Conservation (phyloP, 2,329 filamentous ascomycete species). For the Cladosporium sp. region DNA sequence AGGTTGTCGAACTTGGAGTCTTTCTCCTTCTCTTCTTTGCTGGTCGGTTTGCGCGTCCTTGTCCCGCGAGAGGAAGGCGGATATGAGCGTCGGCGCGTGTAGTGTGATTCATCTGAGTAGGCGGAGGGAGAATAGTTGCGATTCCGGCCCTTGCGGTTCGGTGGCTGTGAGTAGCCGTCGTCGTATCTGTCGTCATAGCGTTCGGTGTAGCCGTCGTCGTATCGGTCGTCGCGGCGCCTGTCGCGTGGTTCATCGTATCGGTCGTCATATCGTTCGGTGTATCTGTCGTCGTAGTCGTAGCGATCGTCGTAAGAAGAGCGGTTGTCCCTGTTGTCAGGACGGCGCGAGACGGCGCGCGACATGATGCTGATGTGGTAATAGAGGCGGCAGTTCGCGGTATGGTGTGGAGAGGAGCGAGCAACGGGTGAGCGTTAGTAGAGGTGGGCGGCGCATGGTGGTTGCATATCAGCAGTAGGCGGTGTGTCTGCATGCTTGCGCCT, state of each 20-base stretch:
- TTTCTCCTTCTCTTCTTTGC: slow-evolving; percentile 8
- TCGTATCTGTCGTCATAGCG: slow-evolving; percentile 14
- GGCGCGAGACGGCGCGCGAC: slow-evolving; percentile 18
- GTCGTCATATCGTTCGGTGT: slow-evolving; percentile 16
- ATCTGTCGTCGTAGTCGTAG: slow-evolving; percentile 15
- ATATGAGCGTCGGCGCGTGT: slow-evolving; percentile 15
- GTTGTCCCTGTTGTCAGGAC: slow-evolving; percentile 14
- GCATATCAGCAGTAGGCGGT: slow-evolving; percentile 16
- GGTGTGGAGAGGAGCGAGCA: not conserved
- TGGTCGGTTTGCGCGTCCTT: slow-evolving; percentile 6
- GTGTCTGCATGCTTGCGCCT: slow-evolving; percentile 9
- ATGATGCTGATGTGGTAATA: not conserved
- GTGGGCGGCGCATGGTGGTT: slow-evolving; percentile 15
- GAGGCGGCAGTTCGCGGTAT: not conserved
- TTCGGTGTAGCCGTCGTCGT: slow-evolving; percentile 6
- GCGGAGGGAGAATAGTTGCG: slow-evolving; percentile 11
- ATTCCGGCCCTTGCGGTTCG: slow-evolving; percentile 13
- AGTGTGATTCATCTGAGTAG: slow-evolving; percentile 18
- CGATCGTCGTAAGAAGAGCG: slow-evolving; percentile 17
- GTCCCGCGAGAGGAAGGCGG: slow-evolving; percentile 18
- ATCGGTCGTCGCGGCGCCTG: slow-evolving; percentile 1
- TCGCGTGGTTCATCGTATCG: slow-evolving; percentile 11
- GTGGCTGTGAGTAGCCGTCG: slow-evolving; percentile 15
- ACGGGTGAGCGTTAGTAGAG: not conserved
- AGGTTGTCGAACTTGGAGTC: slow-evolving; percentile 21